Evolutionary conservation across 2,329 filamentous ascomycete genomes (phyloP).

Genomic region (Fusarium caatingaense): DNA sequence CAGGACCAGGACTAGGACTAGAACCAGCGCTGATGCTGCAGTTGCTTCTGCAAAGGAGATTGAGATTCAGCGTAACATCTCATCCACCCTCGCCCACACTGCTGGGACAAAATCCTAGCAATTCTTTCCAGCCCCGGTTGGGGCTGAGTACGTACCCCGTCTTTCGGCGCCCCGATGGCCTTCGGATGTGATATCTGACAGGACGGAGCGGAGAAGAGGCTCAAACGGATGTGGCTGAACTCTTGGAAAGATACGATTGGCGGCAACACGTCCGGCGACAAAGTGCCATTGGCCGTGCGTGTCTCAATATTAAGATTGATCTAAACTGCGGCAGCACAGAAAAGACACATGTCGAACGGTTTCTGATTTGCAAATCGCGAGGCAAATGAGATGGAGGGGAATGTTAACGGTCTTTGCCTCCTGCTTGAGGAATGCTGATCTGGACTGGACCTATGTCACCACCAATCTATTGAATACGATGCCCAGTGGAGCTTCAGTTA

Average conservation of each 20-base stretch:
- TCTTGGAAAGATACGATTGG: background rate
- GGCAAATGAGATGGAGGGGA: conserved; percentile 9
- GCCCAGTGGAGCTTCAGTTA: background rate
- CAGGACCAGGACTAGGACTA: background rate
- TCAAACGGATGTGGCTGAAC: conserved; percentile 26
- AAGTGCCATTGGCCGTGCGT: background rate
- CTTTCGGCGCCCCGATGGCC: conserved; percentile 4
- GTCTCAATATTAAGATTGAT: conserved; percentile 12
- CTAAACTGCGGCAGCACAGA: background rate
- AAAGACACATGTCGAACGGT: conserved; percentile 30
- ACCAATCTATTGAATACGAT: background rate
- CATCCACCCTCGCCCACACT: conserved; percentile 15
- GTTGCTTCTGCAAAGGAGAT: conserved; percentile 21
- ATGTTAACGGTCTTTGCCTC: conserved; percentile 34
- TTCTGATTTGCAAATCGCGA: conserved; percentile 12
- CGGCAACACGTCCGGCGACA: background rate
- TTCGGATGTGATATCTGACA: conserved; percentile 37
- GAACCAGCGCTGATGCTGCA: conserved; percentile 1
- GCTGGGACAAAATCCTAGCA: conserved; percentile 11
- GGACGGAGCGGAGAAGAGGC: conserved; percentile 1
- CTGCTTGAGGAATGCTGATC: conserved; percentile 28
- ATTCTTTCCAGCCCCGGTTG: background rate
- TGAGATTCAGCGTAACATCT: conserved; percentile 10
- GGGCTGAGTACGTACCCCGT: background rate
- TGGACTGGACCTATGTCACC: background rate